Evolutionary conservation across 179 eudicot genomes (phyloP), one percentile per base, ranked within the genome.

Genomic region (Corrigiola litoralis): DNA sequence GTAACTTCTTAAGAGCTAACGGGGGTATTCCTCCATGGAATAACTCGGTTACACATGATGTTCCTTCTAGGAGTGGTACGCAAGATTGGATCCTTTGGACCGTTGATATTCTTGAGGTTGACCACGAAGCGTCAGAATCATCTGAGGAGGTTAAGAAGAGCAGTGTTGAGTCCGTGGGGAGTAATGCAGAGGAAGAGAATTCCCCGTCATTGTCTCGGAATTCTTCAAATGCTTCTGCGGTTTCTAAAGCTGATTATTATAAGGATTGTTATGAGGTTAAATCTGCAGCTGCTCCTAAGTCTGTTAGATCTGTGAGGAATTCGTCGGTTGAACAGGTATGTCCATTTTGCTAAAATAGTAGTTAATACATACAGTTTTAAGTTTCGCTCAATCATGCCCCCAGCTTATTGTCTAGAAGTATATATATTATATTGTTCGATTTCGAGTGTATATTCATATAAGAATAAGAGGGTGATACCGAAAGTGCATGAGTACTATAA

Each of bases 41-140:
- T 49, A 79, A 79, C 13, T 71, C 82, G 6, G 74, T 79, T 0
- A 79, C 82, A 2, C 79, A 74, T 52, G 76, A 79, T 29, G 68
- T 71, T 13, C 76, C 79, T 1, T 66, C 68, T 11, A 71, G 73
- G 25, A 53, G 34, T 33, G 5, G 57, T 2, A 67, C 71, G 0
- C 76, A 71, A 36, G 71, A 75, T 24, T 74, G 79, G 79, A 47
- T 79, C 6, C 47, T 79, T 3, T 79, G 82, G 82, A 55, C 20
- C 27, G 76, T 79, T 8, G 82, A 79, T 64, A 32, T 71, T 16
- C 68, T 79, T 10, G 82, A 79, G 48, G 55, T 71, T 3, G 71
- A 67, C 18, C 63, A 66, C 32, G 9, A 71, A 45, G 47, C 66
- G 17, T 56, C 17, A 24, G 61, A 10, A 45, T 54, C 66, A 13